Evolutionary conservation across 495 filamentous ascomycete species (phyloP).

Genomic region (Penicillium subrubescens): DNA sequence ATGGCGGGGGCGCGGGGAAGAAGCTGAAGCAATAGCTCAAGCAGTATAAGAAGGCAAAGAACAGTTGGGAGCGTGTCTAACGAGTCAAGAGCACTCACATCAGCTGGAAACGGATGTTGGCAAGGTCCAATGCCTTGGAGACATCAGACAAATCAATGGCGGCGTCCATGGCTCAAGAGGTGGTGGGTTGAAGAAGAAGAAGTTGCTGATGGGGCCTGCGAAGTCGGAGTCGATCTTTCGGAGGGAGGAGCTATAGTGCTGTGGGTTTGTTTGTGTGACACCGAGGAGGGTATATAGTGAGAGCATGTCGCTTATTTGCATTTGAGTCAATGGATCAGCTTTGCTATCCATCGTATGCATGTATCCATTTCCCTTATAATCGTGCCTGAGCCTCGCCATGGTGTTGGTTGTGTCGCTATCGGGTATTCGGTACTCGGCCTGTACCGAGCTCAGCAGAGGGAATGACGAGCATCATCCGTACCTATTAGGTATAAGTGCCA

Average conservation of each 20-base stretch:
- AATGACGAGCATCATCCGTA: constrained; percentile 1
- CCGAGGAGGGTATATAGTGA: background rate
- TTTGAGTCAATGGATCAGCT: background rate
- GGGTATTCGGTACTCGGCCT: constrained; percentile 17
- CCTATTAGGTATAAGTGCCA: background rate
- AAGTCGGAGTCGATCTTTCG: constrained; percentile 21
- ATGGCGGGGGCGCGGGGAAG: constrained; percentile 18
- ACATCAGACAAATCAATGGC: constrained; percentile 85
- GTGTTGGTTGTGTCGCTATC: background rate
- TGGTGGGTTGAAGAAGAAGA: constrained; percentile 17
- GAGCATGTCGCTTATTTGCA: background rate
- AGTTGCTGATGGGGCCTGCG: constrained; percentile 11
- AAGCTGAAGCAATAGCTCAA: background rate
- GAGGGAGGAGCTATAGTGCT: constrained; percentile 4
- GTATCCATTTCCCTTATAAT: background rate
- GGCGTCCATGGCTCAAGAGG: constrained; percentile 68
- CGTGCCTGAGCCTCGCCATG: background rate
- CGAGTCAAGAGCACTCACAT: constrained; percentile 61
- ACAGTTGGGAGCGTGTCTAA: background rate
- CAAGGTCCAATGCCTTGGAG: constrained; percentile 81
- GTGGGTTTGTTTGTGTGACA: background rate
- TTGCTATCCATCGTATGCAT: background rate
- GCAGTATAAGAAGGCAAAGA: background rate
- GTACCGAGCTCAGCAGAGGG: constrained; percentile 13
- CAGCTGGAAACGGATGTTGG: constrained; percentile 92